Evolutionary conservation across 352 stramenopile species (phyloP), one percentile per base, ranked within the genome.

Genomic region (Globisporangium paddicum): DNA sequence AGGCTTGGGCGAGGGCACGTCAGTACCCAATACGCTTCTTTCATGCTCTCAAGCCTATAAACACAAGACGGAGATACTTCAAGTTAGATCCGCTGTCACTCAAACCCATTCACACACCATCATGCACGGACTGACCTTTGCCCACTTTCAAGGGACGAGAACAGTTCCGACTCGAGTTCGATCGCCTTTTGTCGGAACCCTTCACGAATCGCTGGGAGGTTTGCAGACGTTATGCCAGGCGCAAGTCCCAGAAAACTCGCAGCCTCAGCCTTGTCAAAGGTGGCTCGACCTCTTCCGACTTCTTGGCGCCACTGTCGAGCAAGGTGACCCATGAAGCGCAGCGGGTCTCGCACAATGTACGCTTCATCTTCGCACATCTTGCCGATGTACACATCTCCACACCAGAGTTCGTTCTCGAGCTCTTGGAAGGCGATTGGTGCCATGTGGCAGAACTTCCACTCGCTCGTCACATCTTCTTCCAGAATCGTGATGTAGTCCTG

Each of bases 391-490:
- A 97, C 93, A 34, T 95, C 95, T 64, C 95, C 81, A 64, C 93
- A 98, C 77, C 93, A 98, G 3, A 98, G 59, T 68, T 98, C 96
- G 52, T 93, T 64, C 19, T 90, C 71, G 0, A 99, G 76, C 23
- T 97, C 79, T 2, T 79, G 73, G 64, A 97, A 99, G 0, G 79
- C 66, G 47, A 98, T 74, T 16, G 86, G 87, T 25, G 95, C 93
- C 72, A 98, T 98, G 2, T 90, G 87, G 40, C 79, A 94, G 64
- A 96, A 98, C 32, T 89, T 79, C 80, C 96, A 99, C 42, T 89
- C 68, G 30, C 76, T 82, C 6, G 75, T 82, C 11, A 86, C 82
- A 60, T 98, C 92, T 68, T 98, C 87, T 67, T 86, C 77, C 38
- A 98, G 66, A 45, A 79, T 74, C 35, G 86, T 79, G 13, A 92